Evolutionary conservation across 1,284 basidiomycete genomes (phyloP).

Genomic region (Inonotus hispidus): DNA sequence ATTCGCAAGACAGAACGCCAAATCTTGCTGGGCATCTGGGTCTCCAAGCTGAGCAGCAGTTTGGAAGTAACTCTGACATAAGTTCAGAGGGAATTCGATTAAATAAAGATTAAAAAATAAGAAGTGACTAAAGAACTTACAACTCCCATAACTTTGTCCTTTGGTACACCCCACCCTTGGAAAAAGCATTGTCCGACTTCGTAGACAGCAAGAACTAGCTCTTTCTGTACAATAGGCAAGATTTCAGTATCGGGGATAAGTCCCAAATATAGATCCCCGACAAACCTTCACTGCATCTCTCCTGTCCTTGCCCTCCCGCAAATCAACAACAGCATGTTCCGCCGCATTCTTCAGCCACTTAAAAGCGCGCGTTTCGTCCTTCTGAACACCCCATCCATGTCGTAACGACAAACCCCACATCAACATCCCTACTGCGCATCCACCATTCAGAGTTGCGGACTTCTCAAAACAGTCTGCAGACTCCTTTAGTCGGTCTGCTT

Average conservation of each 20-base stretch:
- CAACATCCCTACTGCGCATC: constrained; percentile 85
- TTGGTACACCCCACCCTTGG: constrained; percentile 83
- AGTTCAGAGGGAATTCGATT: constrained; percentile 14
- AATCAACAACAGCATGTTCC: constrained; percentile 72
- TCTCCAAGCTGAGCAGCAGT: constrained; percentile 83
- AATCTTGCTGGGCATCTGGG: constrained; percentile 79
- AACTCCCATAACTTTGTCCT: constrained; percentile 84
- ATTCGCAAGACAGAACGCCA: constrained; percentile 80
- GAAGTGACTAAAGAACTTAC: constrained; percentile 37
- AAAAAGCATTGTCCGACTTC: constrained; percentile 92
- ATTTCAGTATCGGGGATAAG: constrained; percentile 1
- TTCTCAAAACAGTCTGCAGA: constrained; percentile 78
- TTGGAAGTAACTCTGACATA: constrained; percentile 70
- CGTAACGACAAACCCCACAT: constrained; percentile 88
- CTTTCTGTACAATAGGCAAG: constrained; percentile 42
- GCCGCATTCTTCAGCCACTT: constrained; percentile 81
- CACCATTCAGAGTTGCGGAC: constrained; percentile 69
- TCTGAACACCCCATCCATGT: constrained; percentile 83
- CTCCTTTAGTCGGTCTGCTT: constrained; percentile 68
- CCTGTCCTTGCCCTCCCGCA: constrained; percentile 51
- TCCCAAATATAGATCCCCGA: constrained; percentile 7
- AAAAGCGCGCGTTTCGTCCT: constrained; percentile 75
- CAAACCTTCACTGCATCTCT: constrained; percentile 41
- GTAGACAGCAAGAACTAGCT: constrained; percentile 85
- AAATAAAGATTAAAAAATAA: constrained; percentile 3